These are phyloP conservation scores for Lactarius vividus DNA, from an alignment of 768 basidiomycete species.

Conservation along the genomic window DNA sequence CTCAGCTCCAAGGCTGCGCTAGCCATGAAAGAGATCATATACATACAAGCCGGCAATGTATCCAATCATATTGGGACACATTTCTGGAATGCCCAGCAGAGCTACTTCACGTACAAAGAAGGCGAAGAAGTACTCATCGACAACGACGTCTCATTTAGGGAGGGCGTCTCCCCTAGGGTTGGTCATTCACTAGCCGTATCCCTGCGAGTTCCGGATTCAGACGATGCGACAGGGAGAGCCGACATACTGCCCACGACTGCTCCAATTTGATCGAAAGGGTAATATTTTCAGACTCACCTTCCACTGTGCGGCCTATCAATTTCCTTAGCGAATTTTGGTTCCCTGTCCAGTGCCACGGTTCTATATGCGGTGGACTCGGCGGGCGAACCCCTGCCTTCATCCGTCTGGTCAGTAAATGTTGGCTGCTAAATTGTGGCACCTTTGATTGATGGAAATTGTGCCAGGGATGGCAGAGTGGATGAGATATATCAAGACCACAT, in stretches of 20 bases:
- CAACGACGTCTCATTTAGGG: conserved; percentile 63
- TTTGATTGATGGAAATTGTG: conserved; percentile 3
- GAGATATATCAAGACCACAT: conserved; percentile 55
- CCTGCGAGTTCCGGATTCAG: conserved; percentile 19
- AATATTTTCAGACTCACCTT: conserved; percentile 16
- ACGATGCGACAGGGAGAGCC: conserved; percentile 39
- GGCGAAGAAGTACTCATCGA: conserved; percentile 42
- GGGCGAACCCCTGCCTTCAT: not conserved
- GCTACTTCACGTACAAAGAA: conserved; percentile 50
- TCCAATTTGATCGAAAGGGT: conserved; percentile 71
- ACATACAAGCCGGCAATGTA: conserved; percentile 67
- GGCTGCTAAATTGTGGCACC: not conserved
- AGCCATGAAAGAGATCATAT: conserved; percentile 72
- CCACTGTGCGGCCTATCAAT: not conserved
- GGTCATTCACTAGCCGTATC: conserved; percentile 26
- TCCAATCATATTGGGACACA: conserved; percentile 73
- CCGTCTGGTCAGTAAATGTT: conserved; percentile 18
- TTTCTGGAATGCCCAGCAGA: conserved; percentile 81
- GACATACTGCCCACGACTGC: conserved; percentile 58
- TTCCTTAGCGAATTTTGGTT: conserved; percentile 61
- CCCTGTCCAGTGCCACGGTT: conserved; percentile 45
- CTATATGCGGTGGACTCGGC: conserved; percentile 38
- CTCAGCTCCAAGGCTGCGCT: not conserved
- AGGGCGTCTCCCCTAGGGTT: conserved; percentile 53
- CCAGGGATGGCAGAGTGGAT: conserved; percentile 49